phyloP scores from a whole-genome alignment of 2,329 filamentous ascomycete genomes.

The Hypoxylon sp. region DNA sequence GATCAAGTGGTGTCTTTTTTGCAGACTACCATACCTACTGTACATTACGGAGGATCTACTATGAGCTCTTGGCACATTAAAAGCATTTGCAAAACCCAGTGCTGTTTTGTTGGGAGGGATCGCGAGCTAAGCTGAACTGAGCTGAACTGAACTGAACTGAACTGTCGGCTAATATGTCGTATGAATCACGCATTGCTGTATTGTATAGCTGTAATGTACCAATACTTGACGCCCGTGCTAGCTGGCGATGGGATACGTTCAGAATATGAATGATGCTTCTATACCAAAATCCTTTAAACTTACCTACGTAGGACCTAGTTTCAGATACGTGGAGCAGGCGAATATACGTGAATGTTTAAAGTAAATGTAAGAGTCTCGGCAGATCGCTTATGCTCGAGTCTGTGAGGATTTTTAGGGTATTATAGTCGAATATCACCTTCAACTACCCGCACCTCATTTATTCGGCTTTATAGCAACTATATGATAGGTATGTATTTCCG shows the following conservation, averaged over 20 bases:
- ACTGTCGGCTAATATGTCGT: not conserved
- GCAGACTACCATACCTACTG: slow-evolving; percentile 16
- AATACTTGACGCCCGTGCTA: slow-evolving; percentile 10
- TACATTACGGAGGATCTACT: slow-evolving; percentile 26
- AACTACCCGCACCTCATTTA: not conserved
- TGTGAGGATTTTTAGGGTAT: not conserved
- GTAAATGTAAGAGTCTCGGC: no score
- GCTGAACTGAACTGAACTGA: not conserved
- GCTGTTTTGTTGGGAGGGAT: not conserved
- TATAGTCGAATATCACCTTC: not conserved
- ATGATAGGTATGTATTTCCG: not conserved
- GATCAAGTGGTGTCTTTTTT: slow-evolving; percentile 1
- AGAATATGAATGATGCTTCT: not conserved
- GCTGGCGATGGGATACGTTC: not conserved
- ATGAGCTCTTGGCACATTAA: slow-evolving; percentile 11
- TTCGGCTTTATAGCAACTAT: not conserved
- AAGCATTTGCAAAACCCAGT: slow-evolving; percentile 17
- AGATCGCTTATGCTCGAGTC: no score
- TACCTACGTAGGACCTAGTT: not conserved
- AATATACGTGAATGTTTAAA: no score
- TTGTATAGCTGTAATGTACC: slow-evolving; percentile 36
- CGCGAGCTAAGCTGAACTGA: not conserved
- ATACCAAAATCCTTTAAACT: not conserved
- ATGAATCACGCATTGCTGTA: slow-evolving; percentile 15
- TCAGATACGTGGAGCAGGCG: no score